Conservation (phyloP, 2,329 filamentous ascomycete genomes). For the Pestalotiopsis sp. region DNA sequence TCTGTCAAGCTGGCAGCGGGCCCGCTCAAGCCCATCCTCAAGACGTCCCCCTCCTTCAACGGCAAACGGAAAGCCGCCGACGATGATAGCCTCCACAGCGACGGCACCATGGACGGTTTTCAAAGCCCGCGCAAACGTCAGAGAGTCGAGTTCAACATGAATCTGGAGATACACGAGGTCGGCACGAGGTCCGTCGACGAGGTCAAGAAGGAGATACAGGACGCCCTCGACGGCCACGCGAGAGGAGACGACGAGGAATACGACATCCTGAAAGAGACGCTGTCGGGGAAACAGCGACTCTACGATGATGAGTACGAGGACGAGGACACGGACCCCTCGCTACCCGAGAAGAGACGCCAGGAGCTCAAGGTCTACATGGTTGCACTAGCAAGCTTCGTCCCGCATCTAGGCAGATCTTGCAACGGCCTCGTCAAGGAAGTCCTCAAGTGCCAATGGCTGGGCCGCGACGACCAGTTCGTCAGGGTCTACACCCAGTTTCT, state of each 20-base stretch:
- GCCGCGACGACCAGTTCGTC: conserved; percentile 66
- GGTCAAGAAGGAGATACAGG: conserved; percentile 56
- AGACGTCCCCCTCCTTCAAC: conserved; percentile 44
- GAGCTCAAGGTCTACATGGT: conserved; percentile 64
- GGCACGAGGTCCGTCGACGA: conserved; percentile 55
- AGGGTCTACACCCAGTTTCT: conserved; percentile 70
- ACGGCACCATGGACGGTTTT: conserved; percentile 33
- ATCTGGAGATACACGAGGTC: conserved; percentile 59
- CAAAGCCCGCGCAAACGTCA: conserved; percentile 55
- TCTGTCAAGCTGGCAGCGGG: conserved; percentile 33
- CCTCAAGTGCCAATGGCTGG: conserved; percentile 66
- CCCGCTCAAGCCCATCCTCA: conserved; percentile 57
- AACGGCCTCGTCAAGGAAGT: conserved; percentile 60
- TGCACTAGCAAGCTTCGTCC: conserved; percentile 63
- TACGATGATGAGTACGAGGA: conserved; percentile 47
- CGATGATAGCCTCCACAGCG: conserved; percentile 44
- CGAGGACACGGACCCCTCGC: conserved; percentile 42
- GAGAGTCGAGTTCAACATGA: conserved; percentile 62
- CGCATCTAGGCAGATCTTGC: conserved; percentile 62
- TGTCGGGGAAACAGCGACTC: conserved; percentile 51
- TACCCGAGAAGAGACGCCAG: conserved; percentile 39
- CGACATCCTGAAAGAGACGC: conserved; percentile 62
- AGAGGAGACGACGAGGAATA: conserved; percentile 63
- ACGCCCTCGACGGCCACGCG: conserved; percentile 59
- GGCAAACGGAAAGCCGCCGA: conserved; percentile 45